Percentiles rank a stretch among this genome's conserved stretches.
Evolutionary conservation across 371 early-diverging fungal species (phyloP).

Genomic region (Quaeritorhiza haematococci): DNA sequence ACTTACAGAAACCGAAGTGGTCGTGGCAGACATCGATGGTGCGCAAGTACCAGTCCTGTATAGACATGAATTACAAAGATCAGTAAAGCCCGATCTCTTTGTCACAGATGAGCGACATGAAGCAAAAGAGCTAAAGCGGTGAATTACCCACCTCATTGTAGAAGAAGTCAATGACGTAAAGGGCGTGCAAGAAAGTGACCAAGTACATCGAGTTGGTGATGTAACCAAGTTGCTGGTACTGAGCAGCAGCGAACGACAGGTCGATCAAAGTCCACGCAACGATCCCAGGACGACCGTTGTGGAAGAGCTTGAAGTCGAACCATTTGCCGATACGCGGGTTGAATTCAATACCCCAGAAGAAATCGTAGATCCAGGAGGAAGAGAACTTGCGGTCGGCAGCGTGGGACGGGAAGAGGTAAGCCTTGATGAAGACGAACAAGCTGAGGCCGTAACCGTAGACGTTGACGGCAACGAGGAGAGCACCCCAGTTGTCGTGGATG

Average conservation of each 20-base stretch:
- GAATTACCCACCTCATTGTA: constrained; percentile 47
- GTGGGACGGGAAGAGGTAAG: constrained; percentile 68
- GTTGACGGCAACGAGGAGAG: constrained; percentile 67
- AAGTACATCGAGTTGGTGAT: constrained; percentile 75
- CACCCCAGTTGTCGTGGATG: constrained; percentile 72
- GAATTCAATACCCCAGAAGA: constrained; percentile 75
- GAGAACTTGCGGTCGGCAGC: constrained; percentile 78
- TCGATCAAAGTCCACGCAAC: constrained; percentile 78
- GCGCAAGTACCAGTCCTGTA: constrained; percentile 71
- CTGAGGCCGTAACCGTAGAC: constrained; percentile 71
- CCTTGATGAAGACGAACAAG: constrained; percentile 66
- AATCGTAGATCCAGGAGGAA: constrained; percentile 52
- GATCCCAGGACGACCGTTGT: constrained; percentile 79
- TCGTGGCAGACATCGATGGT: constrained; percentile 72
- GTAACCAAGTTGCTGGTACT: constrained; percentile 62
- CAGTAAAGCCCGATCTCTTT: too few species aligned
- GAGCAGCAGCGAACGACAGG: constrained; percentile 62
- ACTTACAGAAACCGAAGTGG: constrained; percentile 64
- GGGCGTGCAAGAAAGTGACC: constrained; percentile 62
- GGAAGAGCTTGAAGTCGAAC: constrained; percentile 78
- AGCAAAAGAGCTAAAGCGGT: not conserved
- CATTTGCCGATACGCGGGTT: constrained; percentile 69
- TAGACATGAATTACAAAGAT: constrained; percentile 9
- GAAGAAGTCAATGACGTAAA: constrained; percentile 77
- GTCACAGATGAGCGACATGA: too few species aligned